Base-by-base conservation (phyloP, 352 stramenopile genomes). In the Stramenopiles sp. region DNA sequence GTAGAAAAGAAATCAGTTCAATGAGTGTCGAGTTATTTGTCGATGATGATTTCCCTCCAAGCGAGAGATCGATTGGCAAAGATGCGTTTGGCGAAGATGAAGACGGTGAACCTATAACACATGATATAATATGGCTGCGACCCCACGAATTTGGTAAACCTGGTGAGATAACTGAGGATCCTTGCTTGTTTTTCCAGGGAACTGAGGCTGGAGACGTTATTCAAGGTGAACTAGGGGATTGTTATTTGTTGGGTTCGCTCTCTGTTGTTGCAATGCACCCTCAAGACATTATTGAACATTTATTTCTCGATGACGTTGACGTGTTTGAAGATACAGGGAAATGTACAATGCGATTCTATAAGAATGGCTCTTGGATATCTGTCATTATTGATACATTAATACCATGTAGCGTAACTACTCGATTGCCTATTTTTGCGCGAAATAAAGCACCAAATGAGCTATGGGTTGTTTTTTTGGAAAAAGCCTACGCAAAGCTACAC, bases 381-480 rank as follows among this genome's bases (percentile, higher is more conserved):
- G 37, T 41, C 7, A 19, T 15, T 7, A 15, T 41, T 7, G 37
- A 41, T 23, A 23, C 15, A 7, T 38, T 37, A 7, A 23, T 41
- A 19, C 37, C 37, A 19, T 38, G 23, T 17, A 23, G 36, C 23
- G n/a, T n/a, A n/a, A 3, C 7, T 7, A 7, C 19, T 19, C 17
- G 19, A 23, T 7, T 3, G 7, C 37, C 37, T 19, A 3, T 41
- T 7, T 41, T 37, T 7, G 37, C 20, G 19, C 7, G 3, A 7
- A 38, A 15, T 7, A 19, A 36, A 7, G 32, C 28, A 7, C 24
- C 19, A 22, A 23, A 44, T 7, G 36, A 29, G 3, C 8, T 44
- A 7, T 44, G 40, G 40, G 20, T 44, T 7, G 18, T 38, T 18
- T 44, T 28, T 23, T 7, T 44, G 23, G 40, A 44, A 40, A 44